Evolutionary conservation across 1,139 yeast species (phyloP).

Genomic region (Candida gigantensis): DNA sequence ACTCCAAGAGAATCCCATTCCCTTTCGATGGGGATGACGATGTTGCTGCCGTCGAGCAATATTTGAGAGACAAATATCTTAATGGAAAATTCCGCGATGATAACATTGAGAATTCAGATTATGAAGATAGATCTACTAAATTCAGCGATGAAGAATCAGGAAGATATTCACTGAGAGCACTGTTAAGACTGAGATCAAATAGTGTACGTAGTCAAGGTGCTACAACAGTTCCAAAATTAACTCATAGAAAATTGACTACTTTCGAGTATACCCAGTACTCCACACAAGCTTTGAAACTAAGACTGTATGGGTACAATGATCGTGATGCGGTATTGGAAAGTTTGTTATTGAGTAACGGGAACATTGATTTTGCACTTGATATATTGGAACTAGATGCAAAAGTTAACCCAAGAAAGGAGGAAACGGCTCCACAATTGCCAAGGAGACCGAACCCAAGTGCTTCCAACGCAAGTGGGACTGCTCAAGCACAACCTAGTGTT

Average conservation of each 20-base stretch:
- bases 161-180: constrained; percentile 7
- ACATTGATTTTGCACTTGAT: constrained; percentile 49
- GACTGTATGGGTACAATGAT: constrained; percentile 48
- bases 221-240: constrained; percentile 31
- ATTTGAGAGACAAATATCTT: constrained; percentile 55
- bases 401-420: constrained; percentile 37
- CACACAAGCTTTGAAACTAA: constrained; percentile 39
- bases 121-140: constrained; percentile 22
- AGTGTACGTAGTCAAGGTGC: constrained; percentile 16
- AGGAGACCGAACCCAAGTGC: constrained; percentile 33
- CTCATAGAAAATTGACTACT: constrained; percentile 45
- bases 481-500: constrained; percentile 13
- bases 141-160: constrained; percentile 14
- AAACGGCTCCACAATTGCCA: constrained; percentile 50
- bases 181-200: constrained; percentile 27
- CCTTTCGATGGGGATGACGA: constrained; percentile 71
- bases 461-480: constrained; percentile 13
- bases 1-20: constrained; percentile 59
- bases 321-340: constrained; percentile 53
- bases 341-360: constrained; percentile 48
- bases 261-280: constrained; percentile 45
- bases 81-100: constrained; percentile 47
- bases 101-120: constrained; percentile 23
- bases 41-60: constrained; percentile 47
- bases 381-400: constrained; percentile 43